Base-by-base conservation (phyloP, 495 filamentous ascomycete genomes). In the Opeltia flavorubescens region DNA sequence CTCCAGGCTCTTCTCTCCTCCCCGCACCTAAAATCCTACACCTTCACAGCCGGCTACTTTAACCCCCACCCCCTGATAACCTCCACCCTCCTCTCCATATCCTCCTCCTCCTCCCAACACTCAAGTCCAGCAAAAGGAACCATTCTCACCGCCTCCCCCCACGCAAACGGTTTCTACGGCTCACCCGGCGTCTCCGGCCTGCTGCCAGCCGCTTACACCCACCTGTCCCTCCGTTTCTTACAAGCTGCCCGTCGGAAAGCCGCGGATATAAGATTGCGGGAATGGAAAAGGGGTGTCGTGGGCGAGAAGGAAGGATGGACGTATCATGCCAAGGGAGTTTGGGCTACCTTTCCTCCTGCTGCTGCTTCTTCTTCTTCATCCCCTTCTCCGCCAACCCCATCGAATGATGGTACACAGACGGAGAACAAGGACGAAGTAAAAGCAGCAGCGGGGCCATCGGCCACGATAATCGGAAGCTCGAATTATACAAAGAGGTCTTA, bases 401-500 rank as follows among this genome's bases (percentile, higher is more conserved):
- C 12, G 15, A 21, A 41, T 0, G 18, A 2, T 5, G 11, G 23
- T 30, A 17, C 3, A 15, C 17, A 39, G 15, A 3, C 2, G 31
- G 15, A 15, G 66, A 66, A 41, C 61, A 68, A 50, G 44, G 65
- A 58, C 63, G 8, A n/a, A n/a, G n/a, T n/a, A n/a, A 61, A 66
- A 41, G 51, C 51, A 17, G 55, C 61, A 36, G 55, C 66, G 18
- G 62, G 68, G 13, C 87, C 89, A 2, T 83, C 81, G 43, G 72
- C 95, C 21, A 89, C 77, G 21, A 67, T 95, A 2, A 76, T 99
- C 4, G 91, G 91, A 0, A 89, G 82, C 55, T 89, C 83, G 34
- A 99, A 99, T 59, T 99, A 95, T 63, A 99, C 91, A 0, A 89
- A 91, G 58, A 70, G 91, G 27, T 91, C 84, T 56, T 95, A 96